These are phyloP conservation scores for Acidiella bohemica DNA, from an alignment of 495 filamentous ascomycete species.

Conservation along the genomic window DNA sequence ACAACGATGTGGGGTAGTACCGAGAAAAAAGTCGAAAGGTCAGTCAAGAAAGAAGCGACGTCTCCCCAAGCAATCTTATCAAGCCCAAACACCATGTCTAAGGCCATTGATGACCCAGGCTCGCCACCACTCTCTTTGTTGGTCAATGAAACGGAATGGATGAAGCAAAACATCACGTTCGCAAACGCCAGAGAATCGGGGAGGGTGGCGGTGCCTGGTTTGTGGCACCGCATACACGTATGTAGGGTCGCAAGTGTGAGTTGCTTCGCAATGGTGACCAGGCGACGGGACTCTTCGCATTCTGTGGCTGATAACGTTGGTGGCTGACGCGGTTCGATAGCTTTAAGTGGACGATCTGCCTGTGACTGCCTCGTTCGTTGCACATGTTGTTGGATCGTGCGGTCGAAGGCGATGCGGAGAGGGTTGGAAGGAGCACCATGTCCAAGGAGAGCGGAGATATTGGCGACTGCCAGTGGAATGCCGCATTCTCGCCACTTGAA, in stretches of 20 bases:
- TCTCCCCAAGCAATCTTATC: slow-evolving; percentile 56
- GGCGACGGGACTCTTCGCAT: slow-evolving; percentile 7
- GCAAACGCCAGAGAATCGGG: slow-evolving; percentile 53
- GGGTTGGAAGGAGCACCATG: slow-evolving; percentile 43
- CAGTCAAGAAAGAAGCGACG: slow-evolving; percentile 56
- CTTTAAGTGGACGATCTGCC: too few relatives aligned
- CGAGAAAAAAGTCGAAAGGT: slow-evolving; percentile 35
- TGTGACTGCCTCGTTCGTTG: too few relatives aligned
- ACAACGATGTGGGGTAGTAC: slow-evolving; percentile 34
- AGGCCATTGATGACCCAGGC: slow-evolving; percentile 22
- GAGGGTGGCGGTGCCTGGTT: slow-evolving; percentile 52
- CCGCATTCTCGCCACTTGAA: slow-evolving; percentile 52
- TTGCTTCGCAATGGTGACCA: slow-evolving; percentile 25
- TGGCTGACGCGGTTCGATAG: slow-evolving; percentile 4
- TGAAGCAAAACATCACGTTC: slow-evolving; percentile 52
- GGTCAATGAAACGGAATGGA: slow-evolving; percentile 47
- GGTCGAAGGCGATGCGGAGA: slow-evolving; percentile 27
- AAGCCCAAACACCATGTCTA: slow-evolving; percentile 23
- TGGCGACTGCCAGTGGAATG: slow-evolving; percentile 37
- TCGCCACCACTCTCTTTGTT: slow-evolving; percentile 33
- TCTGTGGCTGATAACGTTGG: slow-evolving; percentile 2
- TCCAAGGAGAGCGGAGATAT: slow-evolving; percentile 41
- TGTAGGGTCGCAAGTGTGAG: slow-evolving; percentile 36
- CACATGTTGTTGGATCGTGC: slow-evolving; percentile 4
- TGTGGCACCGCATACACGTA: slow-evolving; percentile 46